Base-by-base conservation (phyloP, 2,329 filamentous ascomycete species). In the Kalaharituber pfeilii region DNA sequence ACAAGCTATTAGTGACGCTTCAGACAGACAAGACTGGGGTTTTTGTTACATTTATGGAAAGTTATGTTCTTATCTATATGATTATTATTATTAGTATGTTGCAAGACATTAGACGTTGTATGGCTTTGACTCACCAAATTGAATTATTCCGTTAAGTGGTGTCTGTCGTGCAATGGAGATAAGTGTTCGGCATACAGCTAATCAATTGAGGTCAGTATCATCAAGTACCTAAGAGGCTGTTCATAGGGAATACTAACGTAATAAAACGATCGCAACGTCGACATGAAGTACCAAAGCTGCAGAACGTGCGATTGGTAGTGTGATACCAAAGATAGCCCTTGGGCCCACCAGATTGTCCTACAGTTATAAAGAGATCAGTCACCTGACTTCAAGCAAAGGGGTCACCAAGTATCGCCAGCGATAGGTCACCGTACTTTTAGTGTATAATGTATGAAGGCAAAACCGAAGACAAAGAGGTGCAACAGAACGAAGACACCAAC, bases 61-160 rank as follows among this genome's bases (percentile, higher is more conserved):
- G 83, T 85, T 67, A 88, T 87, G 70, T 88, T 87, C 74, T 87
- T 88, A 71, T 87, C 84, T 67, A 53, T 44, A 52, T 42, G 29
- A 47, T 28, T 18, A 47, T 13, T 47, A 22, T 47, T 18, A 22
- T 47, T 47, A 47, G 42, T 22, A 3, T 47, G 22, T 53, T 33
- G 13, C 30, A 42, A 47, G n/a, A 30, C 27, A 11, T 33, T 39
- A 6, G 49, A 44, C n/a, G 15, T 2, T 11, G 47, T 24, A 15
- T 20, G n/a, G n/a, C n/a, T n/a, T 7, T 33, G 51, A 55, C 61
- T 28, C 56, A 63, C 63, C 64, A 68, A 91, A 87, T 62, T 86
- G 85, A 61, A 93, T 82, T 65, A 91, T 85, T 62, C 85, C 84
- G 67, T 89, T 88, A 54, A 91, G 73, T 6, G 85, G 83, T 5